These are phyloP conservation scores for Suhomyces tanzawaensis DNA, from an alignment of 805 yeast genomes.

Conservation along the genomic window DNA sequence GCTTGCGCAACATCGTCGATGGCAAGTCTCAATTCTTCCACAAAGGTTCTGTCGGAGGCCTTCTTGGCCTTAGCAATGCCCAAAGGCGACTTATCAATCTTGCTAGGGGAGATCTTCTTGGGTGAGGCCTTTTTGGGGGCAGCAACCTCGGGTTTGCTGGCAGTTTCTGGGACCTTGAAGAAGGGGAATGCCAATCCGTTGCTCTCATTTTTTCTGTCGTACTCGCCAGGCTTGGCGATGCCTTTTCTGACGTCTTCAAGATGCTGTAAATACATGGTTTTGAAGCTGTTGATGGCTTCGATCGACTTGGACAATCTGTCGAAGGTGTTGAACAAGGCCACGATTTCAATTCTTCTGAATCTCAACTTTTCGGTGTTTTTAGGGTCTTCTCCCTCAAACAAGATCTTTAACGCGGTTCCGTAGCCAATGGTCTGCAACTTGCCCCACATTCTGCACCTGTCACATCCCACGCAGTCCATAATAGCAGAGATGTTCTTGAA, in stretches of 20 bases:
- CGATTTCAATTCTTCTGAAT: slow-evolving; percentile 77
- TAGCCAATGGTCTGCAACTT: slow-evolving; percentile 96
- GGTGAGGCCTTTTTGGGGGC: background rate
- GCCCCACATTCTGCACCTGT: slow-evolving; percentile 97
- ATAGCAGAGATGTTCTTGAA: slow-evolving; percentile 87
- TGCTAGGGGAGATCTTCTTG: slow-evolving; percentile 6
- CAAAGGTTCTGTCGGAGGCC: slow-evolving; percentile 12
- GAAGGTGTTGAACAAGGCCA: slow-evolving; percentile 87
- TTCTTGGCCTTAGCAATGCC: slow-evolving; percentile 1
- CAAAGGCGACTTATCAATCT: slow-evolving; percentile 7
- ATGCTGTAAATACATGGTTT: slow-evolving; percentile 47
- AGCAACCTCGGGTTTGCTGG: background rate
- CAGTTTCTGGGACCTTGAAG: slow-evolving; percentile 1
- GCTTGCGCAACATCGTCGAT: slow-evolving; percentile 56
- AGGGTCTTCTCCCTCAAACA: slow-evolving; percentile 70
- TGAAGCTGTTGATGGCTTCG: slow-evolving; percentile 70
- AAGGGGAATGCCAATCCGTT: slow-evolving; percentile 42
- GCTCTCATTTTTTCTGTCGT: slow-evolving; percentile 27
- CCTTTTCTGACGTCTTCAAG: slow-evolving; percentile 41
- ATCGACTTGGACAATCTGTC: slow-evolving; percentile 88
- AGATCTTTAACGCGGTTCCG: slow-evolving; percentile 89
- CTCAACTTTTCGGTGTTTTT: slow-evolving; percentile 53
- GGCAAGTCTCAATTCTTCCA: slow-evolving; percentile 51
- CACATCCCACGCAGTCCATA: slow-evolving; percentile 99
- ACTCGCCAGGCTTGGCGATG: slow-evolving; percentile 39